Evolutionary conservation across 345 rosid species (phyloP).

Genomic region (Eucalyptus guilfoylei): DNA sequence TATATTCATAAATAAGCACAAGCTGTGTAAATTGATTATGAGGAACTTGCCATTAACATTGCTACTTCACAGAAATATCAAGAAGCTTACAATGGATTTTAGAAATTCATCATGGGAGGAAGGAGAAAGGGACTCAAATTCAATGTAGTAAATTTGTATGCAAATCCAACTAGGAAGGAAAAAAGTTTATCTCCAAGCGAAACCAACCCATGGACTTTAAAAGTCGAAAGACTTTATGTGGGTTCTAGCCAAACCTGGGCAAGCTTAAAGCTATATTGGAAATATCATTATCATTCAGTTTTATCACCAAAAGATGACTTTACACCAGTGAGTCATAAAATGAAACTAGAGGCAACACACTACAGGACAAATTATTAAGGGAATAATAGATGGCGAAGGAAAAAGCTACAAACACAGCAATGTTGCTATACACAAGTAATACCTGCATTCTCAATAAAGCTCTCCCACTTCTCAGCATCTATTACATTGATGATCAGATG

Average conservation of each 20-base stretch:
- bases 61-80: not conserved
- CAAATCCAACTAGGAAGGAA: not conserved
- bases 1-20: not conserved
- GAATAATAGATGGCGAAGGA: not conserved
- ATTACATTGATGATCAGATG: conserved; percentile 79
- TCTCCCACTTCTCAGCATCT: conserved; percentile 93
- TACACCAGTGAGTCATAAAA: not conserved
- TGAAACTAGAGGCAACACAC: not conserved
- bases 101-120: not conserved
- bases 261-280: not conserved
- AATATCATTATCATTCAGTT: not conserved
- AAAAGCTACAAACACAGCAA: not conserved
- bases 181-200: not conserved
- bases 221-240: not conserved
- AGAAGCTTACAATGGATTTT: not conserved
- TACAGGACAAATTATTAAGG: not conserved
- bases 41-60: not conserved
- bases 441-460: conserved; percentile 82
- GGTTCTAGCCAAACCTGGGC: not conserved
- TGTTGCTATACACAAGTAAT: not conserved
- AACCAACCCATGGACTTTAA: not conserved
- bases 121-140: not conserved
- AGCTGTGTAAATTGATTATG: not conserved
- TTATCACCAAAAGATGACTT: not conserved
- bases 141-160: not conserved